Evolutionary conservation across 1,139 yeast genomes (phyloP).

Genomic region (Zygoascus sp.): DNA sequence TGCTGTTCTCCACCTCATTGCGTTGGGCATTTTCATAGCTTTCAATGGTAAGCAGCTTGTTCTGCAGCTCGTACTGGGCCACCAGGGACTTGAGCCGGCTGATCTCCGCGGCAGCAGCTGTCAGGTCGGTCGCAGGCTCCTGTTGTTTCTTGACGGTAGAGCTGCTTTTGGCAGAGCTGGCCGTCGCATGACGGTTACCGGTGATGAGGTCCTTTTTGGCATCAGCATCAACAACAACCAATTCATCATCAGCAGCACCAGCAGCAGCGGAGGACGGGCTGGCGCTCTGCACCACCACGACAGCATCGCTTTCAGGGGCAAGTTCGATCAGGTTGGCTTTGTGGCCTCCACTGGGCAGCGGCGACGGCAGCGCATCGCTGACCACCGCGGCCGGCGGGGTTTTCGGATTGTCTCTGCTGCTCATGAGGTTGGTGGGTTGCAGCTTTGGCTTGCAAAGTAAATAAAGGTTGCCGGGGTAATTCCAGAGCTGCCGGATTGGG

Average conservation of each 20-base stretch:
- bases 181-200: no score
- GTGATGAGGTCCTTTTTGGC: no score
- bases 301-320: not conserved
- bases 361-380: conserved; percentile 7
- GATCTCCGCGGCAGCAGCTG: not conserved
- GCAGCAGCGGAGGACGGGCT: no score
- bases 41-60: conserved; percentile 38
- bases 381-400: conserved; percentile 8
- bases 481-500: not conserved
- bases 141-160: no score
- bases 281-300: no score
- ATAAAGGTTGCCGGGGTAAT: conserved; percentile 3
- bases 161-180: no score
- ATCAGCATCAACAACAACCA: no score
- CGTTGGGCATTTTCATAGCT: conserved; percentile 40
- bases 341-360: conserved; percentile 9
- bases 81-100: conserved; percentile 16
- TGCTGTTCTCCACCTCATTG: conserved; percentile 44
- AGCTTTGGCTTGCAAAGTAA: conserved; percentile 4
- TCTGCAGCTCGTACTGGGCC: conserved; percentile 36
- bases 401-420: conserved; percentile 2
- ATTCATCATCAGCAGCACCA: no score
- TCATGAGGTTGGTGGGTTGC: conserved; percentile 5
- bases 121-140: not conserved
- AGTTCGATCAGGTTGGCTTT: not conserved